Base-by-base conservation (phyloP, 2,329 filamentous ascomycete genomes). In the Alternaria incomplexa region DNA sequence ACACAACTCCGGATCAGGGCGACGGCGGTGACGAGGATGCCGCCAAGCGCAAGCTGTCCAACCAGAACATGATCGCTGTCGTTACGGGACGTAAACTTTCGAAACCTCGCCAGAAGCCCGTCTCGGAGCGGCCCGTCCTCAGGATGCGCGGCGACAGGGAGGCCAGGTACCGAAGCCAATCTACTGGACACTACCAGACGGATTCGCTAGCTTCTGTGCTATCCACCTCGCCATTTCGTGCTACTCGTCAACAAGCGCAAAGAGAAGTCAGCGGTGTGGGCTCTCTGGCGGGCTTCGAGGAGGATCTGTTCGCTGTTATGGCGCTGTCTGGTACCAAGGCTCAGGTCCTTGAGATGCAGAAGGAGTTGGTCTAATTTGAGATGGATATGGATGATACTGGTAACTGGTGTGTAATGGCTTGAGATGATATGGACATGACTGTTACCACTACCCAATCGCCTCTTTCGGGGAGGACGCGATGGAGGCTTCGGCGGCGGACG, bases 401-500 rank as follows among this genome's bases (percentile, higher is more conserved):
- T 36, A 36, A n/a, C 32, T 36, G 36, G 36, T 40, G 36, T 40
- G 36, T 40, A 6, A 40, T 40, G 36, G n/a, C 4, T 3, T 40
- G 36, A 51, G 13, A 36, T 11, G 48, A 51, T 32, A 36, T 40
- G 20, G 20, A 52, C 20, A 52, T 40, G 48, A 52, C 28, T 52
- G 48, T 13, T 40, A 52, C 48, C 15, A 23, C 20, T 36, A 40
- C 48, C 32, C 22, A 22, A 52, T 36, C 23, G 30, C 30, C 30
- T 15, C 30, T 32, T 32, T 32, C 73, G 71, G 43, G 66, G 73
- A 25, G 69, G 71, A 51, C 65, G 72, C 46, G 70, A 68, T 51
- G 72, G 71, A 22, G 71, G 68, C 26, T 70, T 66, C 36, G 69
- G 75, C 50, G 76, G 80, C 59, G 81, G 81, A 25, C 80, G 85